These are phyloP conservation scores for Coccomyxa subellipsoidea DNA, from an alignment of 163 green algal species.

Conservation along the genomic window DNA sequence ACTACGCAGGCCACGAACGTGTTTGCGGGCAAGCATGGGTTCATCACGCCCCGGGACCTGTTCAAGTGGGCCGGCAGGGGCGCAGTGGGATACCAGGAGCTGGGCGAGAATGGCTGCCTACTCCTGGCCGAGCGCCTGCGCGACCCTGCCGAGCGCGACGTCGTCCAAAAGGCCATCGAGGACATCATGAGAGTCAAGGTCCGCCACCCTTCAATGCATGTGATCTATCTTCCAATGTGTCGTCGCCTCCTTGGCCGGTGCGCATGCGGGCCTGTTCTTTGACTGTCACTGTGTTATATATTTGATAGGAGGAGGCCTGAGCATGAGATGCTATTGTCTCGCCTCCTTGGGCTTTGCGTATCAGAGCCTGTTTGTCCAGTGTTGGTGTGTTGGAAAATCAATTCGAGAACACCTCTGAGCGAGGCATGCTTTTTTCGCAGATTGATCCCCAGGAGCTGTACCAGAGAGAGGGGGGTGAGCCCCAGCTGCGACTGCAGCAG, in stretches of 20 bases:
- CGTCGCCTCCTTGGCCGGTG: too few relatives aligned
- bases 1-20: constrained; percentile 52
- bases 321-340: too few relatives aligned
- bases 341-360: too few relatives aligned
- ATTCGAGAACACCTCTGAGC: too few relatives aligned
- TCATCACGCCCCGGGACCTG: constrained; percentile 96
- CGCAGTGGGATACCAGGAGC: constrained; percentile 75
- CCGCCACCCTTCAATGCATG: neutral
- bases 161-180: constrained; percentile 72
- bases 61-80: constrained; percentile 86
- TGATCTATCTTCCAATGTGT: too few relatives aligned
- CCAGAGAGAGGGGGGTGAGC: constrained; percentile 49
- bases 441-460: constrained; percentile 45
- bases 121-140: constrained; percentile 93
- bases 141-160: constrained; percentile 62
- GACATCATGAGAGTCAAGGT: constrained; percentile 75
- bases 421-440: too few relatives aligned
- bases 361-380: too few relatives aligned
- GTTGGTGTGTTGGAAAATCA: too few relatives aligned
- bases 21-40: constrained; percentile 92
- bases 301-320: too few relatives aligned
- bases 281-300: too few relatives aligned
- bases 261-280: too few relatives aligned
- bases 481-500: constrained; percentile 41
- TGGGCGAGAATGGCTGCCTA: constrained; percentile 85